Conservation (phyloP, 768 basidiomycete species). For the Lactifluus pinguis region DNA sequence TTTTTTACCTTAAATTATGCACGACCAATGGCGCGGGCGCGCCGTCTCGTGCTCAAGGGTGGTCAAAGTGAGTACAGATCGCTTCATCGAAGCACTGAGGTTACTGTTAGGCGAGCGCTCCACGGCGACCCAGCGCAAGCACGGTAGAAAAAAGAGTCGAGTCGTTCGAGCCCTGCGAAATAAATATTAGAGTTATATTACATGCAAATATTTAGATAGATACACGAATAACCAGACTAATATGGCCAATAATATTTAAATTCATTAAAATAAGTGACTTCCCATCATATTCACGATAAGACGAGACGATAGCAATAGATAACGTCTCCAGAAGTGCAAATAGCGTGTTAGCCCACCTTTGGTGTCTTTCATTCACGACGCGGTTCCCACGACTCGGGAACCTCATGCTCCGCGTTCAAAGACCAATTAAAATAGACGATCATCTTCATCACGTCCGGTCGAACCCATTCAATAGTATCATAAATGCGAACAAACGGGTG, state of each 20-base stretch:
- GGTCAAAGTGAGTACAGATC: too few species aligned
- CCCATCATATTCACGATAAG: too few species aligned
- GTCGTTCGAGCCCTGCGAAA: not conserved
- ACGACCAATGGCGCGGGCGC: too few species aligned
- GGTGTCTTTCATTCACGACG: not conserved
- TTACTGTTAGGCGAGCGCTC: not conserved
- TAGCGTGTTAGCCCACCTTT: not conserved
- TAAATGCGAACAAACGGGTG: slow-evolving; percentile 1
- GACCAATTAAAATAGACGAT: slow-evolving; percentile 1
- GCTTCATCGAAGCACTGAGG: too few species aligned
- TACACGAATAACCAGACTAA: too few species aligned
- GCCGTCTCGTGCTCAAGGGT: too few species aligned
- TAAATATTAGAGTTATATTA: too few species aligned
- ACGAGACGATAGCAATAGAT: too few species aligned
- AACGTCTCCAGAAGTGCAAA: too few species aligned
- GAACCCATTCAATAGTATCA: slow-evolving; percentile 5
- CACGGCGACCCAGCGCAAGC: slow-evolving; percentile 11
- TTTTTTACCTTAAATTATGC: too few species aligned
- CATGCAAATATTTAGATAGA: too few species aligned
- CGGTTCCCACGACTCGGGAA: slow-evolving; percentile 1
- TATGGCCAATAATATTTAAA: not conserved
- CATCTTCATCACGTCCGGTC: slow-evolving; percentile 9
- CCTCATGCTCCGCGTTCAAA: not conserved
- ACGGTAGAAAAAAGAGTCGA: not conserved
- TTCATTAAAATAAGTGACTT: not conserved